Evolutionary conservation across 2,329 filamentous ascomycete genomes (phyloP), one percentile per base, ranked within the genome.

Genomic region (Pseudogymnoascus sp.): DNA sequence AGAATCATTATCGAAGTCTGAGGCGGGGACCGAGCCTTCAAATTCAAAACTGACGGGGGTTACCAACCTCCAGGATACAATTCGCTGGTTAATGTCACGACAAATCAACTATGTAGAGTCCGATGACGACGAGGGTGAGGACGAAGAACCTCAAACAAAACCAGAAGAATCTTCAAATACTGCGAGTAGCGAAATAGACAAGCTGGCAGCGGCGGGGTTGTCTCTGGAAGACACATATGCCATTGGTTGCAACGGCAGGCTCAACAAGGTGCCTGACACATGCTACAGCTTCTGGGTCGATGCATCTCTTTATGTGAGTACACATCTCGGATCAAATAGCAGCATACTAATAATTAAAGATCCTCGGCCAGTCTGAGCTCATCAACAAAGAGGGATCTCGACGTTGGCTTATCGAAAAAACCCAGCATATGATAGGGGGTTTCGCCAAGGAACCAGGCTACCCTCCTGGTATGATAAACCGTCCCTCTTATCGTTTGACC

Each of bases 261-360:
- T 85, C 71, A 97, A 96, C 77, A 99, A 99, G 74, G 81, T 87
- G 57, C 89, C 90, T 8, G 94, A 99, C 74, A 97, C 94, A 0
- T 99, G 94, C 75, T 99, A 99, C 74, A 88, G 86, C 20, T 99
- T 93, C 79, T 99, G 94, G 94, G 90, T 90, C 0, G 81, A 82
- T 3, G 91, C 85, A 1, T 85, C 91, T 58, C 72, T 82, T 58
- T 71, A 73, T 62, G 78, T 80, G 73, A 68, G 72, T 14, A 62
- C 18, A 59, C 18, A 58, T 14, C 68, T 30, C 63, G 70, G 58
- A 67, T 70, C 9, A 62, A 70, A 60, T 63, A 25, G 65, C 47
- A 68, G 30, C 58, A 60, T 41, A 37, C 65, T 66, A 35, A 61
- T 14, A 18, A 9, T 18, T 28, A 2, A 64, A 87, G 78, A 83